Conservation (phyloP, 2,329 filamentous ascomycete species). For the Epichloe typhina region DNA sequence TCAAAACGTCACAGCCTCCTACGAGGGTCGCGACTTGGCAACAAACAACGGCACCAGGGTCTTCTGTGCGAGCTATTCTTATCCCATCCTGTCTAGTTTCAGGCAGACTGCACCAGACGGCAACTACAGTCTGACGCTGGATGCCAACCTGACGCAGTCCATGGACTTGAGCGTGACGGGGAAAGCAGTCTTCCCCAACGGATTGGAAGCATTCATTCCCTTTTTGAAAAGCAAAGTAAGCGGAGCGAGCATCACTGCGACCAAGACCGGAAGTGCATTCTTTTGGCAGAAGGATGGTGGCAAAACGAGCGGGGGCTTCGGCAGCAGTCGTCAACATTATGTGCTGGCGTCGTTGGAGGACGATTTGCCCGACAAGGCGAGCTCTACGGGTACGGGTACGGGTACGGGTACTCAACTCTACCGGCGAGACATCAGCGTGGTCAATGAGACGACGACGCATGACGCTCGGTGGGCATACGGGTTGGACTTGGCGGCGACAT, state of each 20-base stretch:
- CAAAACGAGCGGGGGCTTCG: constrained; percentile 35
- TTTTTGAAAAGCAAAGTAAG: constrained; percentile 11
- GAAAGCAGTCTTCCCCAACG: constrained; percentile 38
- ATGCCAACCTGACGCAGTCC: constrained; percentile 26
- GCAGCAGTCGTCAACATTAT: constrained; percentile 44
- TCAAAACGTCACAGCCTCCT: constrained; percentile 23
- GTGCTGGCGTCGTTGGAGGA: constrained; percentile 25
- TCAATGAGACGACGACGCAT: constrained; percentile 37
- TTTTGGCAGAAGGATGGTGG: constrained; percentile 36
- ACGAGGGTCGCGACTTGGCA: constrained; percentile 8
- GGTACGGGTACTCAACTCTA: constrained; percentile 32
- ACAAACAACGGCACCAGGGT: neutral
- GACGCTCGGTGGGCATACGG: constrained; percentile 26
- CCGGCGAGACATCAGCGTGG: constrained; percentile 38
- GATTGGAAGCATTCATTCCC: constrained; percentile 41
- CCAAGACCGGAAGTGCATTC: constrained; percentile 42
- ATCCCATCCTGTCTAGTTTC: constrained; percentile 7
- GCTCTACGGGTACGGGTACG: neutral
- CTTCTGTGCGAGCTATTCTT: constrained; percentile 6
- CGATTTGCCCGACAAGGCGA: neutral
- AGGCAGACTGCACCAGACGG: neutral
- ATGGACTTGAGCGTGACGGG: constrained; percentile 25
- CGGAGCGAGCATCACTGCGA: constrained; percentile 29
- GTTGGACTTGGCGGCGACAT: neutral
- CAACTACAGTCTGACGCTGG: constrained; percentile 11